Percentiles rank a stretch among this genome's conserved stretches.
These are phyloP conservation scores for Talaromyces stipitatus DNA, from an alignment of 495 filamentous ascomycete species.

Conservation along the genomic window DNA sequence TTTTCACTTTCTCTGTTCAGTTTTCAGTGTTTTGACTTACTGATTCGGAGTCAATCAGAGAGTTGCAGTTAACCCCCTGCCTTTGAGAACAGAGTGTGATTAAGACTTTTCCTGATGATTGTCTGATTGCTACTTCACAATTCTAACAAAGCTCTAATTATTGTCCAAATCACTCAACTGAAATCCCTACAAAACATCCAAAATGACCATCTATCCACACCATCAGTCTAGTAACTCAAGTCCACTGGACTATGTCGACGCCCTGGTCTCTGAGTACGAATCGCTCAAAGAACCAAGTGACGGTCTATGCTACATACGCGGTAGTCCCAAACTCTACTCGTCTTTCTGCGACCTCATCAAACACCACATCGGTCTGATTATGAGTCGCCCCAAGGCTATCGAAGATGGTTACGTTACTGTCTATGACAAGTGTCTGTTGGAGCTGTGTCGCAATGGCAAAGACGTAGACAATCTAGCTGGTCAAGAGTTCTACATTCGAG, in stretches of 20 bases:
- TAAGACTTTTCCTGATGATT: not conserved
- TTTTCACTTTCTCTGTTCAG: not conserved
- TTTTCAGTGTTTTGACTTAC: not conserved
- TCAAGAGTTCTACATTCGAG: conserved; percentile 30
- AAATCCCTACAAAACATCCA: not conserved
- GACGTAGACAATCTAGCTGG: conserved; percentile 18
- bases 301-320: conserved; percentile 17
- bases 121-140: too few species aligned
- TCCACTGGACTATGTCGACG: conserved; percentile 7
- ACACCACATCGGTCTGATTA: conserved; percentile 23
- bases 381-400: conserved; percentile 24
- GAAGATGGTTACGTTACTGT: conserved; percentile 33
- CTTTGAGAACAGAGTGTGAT: not conserved
- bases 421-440: conserved; percentile 31
- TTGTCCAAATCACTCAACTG: not conserved
- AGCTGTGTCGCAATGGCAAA: conserved; percentile 22
- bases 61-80: not conserved
- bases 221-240: not conserved
- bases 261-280: conserved; percentile 18
- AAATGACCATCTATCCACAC: not conserved
- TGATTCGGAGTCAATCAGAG: not conserved
- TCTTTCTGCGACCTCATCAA: conserved; percentile 21
- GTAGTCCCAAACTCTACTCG: conserved; percentile 8
- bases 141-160: too few species aligned
- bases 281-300: conserved; percentile 12